Base-by-base conservation (phyloP, 176 grass and related monocot species). In the Oryza meridionalis region DNA sequence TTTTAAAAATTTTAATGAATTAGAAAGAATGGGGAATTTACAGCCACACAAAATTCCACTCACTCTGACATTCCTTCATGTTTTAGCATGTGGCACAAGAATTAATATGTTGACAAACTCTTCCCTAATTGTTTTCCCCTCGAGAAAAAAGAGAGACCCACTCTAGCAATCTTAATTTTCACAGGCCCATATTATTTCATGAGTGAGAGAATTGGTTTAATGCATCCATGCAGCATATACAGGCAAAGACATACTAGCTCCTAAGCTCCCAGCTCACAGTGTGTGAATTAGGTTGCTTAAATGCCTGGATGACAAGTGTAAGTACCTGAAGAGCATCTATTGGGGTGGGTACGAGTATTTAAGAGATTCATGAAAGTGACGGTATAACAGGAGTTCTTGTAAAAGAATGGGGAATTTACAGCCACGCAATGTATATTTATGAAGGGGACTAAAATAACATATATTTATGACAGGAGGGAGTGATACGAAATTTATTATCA, bases 401-500 rank as follows among this genome's bases (percentile, higher is more conserved):
- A 15, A 55, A n/a, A n/a, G n/a, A n/a, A n/a, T n/a, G n/a, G n/a
- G n/a, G n/a, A n/a, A n/a, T n/a, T n/a, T n/a, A n/a, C n/a, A n/a
- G n/a, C n/a, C n/a, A n/a, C n/a, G n/a, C n/a, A n/a, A n/a, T n/a
- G 21, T 22, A 61, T 22, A 61, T 61, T 61, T 7, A 22, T 9
- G 55, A 59, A 62, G 16, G 51, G 7, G 51, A 19, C 51, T 58
- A 58, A 22, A 22, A 11, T 7, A 61, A 22, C 55, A 61, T 22
- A 61, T 61, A 61, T 61, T 19, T 55, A 55, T 5, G 58, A n/a
- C n/a, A 9, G 19, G 58, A 22, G 21, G 21, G 21, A 31, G 19
- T 32, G 12, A 65, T 11, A 61, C 21, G 11, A 78, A 12, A 46
- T 72, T 61, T 70, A 88, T n/a, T n/a, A n/a, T n/a, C n/a, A n/a